phyloP scores from a whole-genome alignment of 1,284 basidiomycete genomes.

The Mycena sp. region DNA sequence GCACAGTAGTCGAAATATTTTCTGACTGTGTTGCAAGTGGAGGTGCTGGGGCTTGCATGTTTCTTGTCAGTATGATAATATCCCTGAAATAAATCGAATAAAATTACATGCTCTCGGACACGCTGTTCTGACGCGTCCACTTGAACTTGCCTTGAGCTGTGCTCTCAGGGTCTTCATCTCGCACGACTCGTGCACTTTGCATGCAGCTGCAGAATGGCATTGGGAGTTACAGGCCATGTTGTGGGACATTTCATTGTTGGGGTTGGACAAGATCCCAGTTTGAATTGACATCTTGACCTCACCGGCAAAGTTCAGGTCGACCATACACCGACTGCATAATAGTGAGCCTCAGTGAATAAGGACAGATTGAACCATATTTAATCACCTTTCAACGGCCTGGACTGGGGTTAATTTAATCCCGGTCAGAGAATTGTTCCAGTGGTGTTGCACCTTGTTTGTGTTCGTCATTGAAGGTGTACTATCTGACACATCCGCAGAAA shows the following conservation, averaged over 20 bases:
- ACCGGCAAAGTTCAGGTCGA: not conserved
- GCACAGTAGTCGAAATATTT: too few species aligned
- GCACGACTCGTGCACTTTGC: not conserved
- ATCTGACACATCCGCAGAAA: slow-evolving; percentile 9
- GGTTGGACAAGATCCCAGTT: slow-evolving; percentile 1
- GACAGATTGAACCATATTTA: not conserved
- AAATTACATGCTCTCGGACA: too few species aligned
- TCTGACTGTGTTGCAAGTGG: too few species aligned
- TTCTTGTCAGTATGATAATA: too few species aligned
- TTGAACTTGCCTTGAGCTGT: too few species aligned
- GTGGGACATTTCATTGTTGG: slow-evolving; percentile 5
- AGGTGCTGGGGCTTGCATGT: too few species aligned
- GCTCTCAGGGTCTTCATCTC: too few species aligned
- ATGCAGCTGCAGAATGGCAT: not conserved
- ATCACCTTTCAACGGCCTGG: not conserved
- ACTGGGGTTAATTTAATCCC: not conserved
- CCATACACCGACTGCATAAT: not conserved
- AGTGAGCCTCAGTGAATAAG: not conserved
- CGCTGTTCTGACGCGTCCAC: too few species aligned
- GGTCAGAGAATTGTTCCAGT: slow-evolving; percentile 11
- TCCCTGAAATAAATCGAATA: too few species aligned
- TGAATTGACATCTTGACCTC: not conserved
- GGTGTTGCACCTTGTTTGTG: slow-evolving; percentile 11
- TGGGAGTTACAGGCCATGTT: slow-evolving; percentile 2
- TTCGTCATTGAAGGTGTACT: slow-evolving; percentile 12